Evolutionary conservation across 371 early-diverging fungal genomes (phyloP).

Genomic region (Choanephora cucurbitarum): DNA sequence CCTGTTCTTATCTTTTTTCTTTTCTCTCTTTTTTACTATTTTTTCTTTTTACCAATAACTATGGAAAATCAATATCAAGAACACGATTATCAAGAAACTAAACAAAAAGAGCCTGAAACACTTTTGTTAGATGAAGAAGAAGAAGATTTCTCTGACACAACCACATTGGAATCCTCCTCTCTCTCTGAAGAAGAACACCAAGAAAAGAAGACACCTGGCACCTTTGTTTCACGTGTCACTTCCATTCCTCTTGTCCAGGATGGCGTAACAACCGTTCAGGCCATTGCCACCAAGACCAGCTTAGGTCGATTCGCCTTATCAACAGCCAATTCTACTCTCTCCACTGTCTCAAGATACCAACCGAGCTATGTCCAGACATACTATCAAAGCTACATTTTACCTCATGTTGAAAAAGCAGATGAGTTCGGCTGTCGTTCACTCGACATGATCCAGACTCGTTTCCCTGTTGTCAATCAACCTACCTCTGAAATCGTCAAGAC

Average conservation of each 20-base stretch:
- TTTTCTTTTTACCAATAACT: conserved; percentile 5
- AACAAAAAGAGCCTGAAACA: conserved; percentile 6
- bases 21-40: conserved; percentile 7
- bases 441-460: conserved; percentile 65
- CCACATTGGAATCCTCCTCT: conserved; percentile 6
- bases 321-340: conserved; percentile 47
- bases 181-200: conserved; percentile 4
- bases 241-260: conserved; percentile 69
- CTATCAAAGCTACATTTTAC: conserved; percentile 55
- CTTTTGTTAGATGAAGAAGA: conserved; percentile 15
- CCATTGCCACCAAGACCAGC: conserved; percentile 57
- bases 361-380: conserved; percentile 55
- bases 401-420: conserved; percentile 64
- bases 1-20: conserved; percentile 3
- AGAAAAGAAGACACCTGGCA: conserved; percentile 2
- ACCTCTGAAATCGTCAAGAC: conserved; percentile 59
- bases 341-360: conserved; percentile 32
- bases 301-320: conserved; percentile 56
- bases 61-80: background rate
- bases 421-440: conserved; percentile 67
- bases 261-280: conserved; percentile 54
- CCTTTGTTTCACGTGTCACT: conserved; percentile 59
- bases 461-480: conserved; percentile 69
- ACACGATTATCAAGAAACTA: background rate
- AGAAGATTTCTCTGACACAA: conserved; percentile 11